These are phyloP conservation scores for Ramaria sp. DNA, from an alignment of 768 basidiomycete species.

Conservation along the genomic window DNA sequence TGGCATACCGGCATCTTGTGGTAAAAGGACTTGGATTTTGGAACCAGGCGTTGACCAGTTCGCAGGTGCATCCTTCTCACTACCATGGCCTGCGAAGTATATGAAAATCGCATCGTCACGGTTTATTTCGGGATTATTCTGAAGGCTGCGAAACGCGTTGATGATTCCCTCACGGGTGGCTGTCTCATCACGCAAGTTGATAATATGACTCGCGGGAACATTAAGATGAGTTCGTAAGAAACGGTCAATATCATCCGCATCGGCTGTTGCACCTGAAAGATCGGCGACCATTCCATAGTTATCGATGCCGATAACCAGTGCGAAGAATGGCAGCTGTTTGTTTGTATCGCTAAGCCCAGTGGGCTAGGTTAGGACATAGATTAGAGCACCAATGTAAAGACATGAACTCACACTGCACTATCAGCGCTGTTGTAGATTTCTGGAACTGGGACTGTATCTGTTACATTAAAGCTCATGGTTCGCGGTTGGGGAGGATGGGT, in stretches of 20 bases:
- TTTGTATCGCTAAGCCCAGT: too few relatives aligned
- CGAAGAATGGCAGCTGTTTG: conserved; percentile 18
- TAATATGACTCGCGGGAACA: conserved; percentile 25
- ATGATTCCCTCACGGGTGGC: conserved; percentile 29
- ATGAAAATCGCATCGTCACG: conserved; percentile 25
- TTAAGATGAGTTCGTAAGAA: conserved; percentile 22
- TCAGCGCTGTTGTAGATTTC: too few relatives aligned
- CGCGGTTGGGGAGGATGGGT: too few relatives aligned
- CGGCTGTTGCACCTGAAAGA: conserved; percentile 26
- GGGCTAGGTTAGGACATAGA: too few relatives aligned
- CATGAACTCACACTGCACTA: too few relatives aligned
- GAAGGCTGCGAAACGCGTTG: conserved; percentile 16
- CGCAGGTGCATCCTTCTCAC: conserved; percentile 21
- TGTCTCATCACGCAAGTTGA: conserved; percentile 23
- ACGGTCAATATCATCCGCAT: conserved; percentile 28
- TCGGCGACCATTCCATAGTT: conserved; percentile 20
- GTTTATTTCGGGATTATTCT: conserved; percentile 12
- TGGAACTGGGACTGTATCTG: too few relatives aligned
- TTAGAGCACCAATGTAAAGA: too few relatives aligned
- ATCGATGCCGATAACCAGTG: conserved; percentile 35
- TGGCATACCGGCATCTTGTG: conserved; percentile 21
- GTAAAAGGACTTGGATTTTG: conserved; percentile 26
- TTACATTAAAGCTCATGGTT: too few relatives aligned
- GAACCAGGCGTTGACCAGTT: conserved; percentile 18
- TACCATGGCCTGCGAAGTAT: conserved; percentile 37